Conservation (phyloP, 257 asterid species). For the Forsythia suspensa region DNA sequence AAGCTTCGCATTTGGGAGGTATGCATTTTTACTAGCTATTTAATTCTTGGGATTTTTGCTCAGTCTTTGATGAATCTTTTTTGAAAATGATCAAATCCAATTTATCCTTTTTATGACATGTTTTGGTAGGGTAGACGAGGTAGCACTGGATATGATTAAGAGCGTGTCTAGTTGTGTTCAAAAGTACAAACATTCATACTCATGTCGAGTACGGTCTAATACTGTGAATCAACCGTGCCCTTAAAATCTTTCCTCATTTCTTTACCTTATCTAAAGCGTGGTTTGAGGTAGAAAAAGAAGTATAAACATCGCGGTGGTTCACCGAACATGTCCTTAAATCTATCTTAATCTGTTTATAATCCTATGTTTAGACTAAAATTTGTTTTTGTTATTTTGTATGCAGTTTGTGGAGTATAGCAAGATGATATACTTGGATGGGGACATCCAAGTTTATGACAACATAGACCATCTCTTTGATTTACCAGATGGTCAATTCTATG, state of each 20-base stretch:
- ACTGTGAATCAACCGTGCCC: not conserved
- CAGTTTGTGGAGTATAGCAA: slow-evolving; percentile 68
- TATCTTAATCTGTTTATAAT: not conserved
- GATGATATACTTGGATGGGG: slow-evolving; percentile 73
- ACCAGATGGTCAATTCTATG: slow-evolving; percentile 46
- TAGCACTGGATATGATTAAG: too few species aligned
- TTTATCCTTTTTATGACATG: not conserved
- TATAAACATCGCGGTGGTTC: not conserved
- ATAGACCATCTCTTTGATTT: slow-evolving; percentile 59
- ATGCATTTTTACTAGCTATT: not conserved
- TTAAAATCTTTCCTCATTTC: not conserved
- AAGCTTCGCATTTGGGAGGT: slow-evolving; percentile 63
- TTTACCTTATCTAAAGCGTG: not conserved
- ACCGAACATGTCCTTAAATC: not conserved
- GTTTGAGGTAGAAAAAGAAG: too few species aligned
- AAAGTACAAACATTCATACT: not conserved
- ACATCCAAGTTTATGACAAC: slow-evolving; percentile 65
- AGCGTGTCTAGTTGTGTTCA: not conserved
- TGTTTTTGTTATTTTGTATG: slow-evolving; percentile 11
- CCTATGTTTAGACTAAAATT: not conserved
- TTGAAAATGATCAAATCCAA: not conserved
- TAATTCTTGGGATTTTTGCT: not conserved
- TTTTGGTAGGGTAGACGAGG: too few species aligned
- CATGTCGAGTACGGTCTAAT: not conserved
- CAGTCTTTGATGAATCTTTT: too few species aligned